phyloP scores from a whole-genome alignment of 1,284 basidiomycete species.

The Cutaneotrichosporon daszewskae region DNA sequence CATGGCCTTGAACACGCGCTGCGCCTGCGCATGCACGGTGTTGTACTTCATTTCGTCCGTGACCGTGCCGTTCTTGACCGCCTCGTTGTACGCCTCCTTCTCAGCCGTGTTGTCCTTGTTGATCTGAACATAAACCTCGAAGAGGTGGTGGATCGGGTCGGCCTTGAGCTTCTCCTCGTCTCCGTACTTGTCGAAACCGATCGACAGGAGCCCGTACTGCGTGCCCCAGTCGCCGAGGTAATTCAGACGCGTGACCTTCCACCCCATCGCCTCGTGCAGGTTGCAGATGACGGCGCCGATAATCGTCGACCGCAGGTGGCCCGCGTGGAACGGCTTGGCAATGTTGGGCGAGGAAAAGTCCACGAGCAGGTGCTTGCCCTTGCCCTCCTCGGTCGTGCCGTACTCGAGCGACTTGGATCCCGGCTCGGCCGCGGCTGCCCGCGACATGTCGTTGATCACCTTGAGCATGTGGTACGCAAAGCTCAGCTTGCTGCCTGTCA shows the following conservation, averaged over 20 bases:
- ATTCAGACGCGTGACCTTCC: constrained; percentile 86
- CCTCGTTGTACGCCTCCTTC: constrained; percentile 49
- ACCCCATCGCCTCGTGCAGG: constrained; percentile 86
- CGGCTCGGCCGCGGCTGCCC: constrained; percentile 29
- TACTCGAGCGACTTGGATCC: constrained; percentile 55
- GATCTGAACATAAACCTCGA: constrained; percentile 88
- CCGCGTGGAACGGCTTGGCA: constrained; percentile 97
- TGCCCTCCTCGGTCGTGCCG: constrained; percentile 67
- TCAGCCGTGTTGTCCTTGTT: constrained; percentile 67
- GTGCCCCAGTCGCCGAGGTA: constrained; percentile 95
- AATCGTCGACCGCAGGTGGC: constrained; percentile 93
- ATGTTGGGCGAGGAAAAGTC: constrained; percentile 97
- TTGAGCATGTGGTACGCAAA: constrained; percentile 71
- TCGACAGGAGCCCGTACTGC: constrained; percentile 80
- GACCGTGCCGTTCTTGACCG: constrained; percentile 43
- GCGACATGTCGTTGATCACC: constrained; percentile 70
- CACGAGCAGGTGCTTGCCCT: constrained; percentile 62
- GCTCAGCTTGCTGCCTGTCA: constrained; percentile 35
- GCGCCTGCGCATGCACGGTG: constrained; percentile 71
- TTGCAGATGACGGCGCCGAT: constrained; percentile 93
- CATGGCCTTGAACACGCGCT: constrained; percentile 92
- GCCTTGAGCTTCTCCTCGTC: constrained; percentile 73
- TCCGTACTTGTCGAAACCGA: constrained; percentile 89
- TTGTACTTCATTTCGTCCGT: constrained; percentile 29
- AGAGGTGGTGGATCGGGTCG: constrained; percentile 92